Evolutionary conservation across 108 stramenopile genomes (phyloP).

Genomic region (Conticribra guillardii): DNA sequence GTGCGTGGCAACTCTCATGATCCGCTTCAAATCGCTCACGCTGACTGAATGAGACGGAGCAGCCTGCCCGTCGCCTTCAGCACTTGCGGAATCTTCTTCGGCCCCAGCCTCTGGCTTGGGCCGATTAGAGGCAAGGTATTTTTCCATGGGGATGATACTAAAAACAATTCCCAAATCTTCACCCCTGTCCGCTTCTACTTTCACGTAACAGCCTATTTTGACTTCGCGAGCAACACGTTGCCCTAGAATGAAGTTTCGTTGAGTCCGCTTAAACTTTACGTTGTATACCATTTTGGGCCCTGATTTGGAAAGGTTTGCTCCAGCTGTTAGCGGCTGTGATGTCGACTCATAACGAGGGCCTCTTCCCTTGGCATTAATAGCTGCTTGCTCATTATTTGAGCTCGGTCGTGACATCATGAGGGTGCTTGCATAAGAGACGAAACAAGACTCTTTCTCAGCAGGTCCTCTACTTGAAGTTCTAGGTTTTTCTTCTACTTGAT

Average conservation of each 20-base stretch:
- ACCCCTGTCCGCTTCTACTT: conserved; percentile 97
- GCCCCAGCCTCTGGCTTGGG: conserved; percentile 38
- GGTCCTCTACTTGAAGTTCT: conserved; percentile 16
- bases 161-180: conserved; percentile 96
- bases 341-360: conserved; percentile 2
- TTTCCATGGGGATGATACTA: conserved; percentile 66
- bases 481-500: conserved; percentile 18
- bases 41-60: conserved; percentile 23
- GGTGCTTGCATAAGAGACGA: conserved; percentile 26
- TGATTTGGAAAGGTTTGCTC: conserved; percentile 45
- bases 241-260: conserved; percentile 81
- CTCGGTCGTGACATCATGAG: conserved; percentile 29
- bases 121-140: conserved; percentile 53
- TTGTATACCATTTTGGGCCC: conserved; percentile 83
- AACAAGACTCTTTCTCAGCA: conserved; percentile 10
- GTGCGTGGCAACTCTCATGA: conserved; percentile 84
- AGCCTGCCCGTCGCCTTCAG: conserved; percentile 18
- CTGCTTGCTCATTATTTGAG: conserved; percentile 4
- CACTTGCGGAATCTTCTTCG: conserved; percentile 36
- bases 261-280: conserved; percentile 94
- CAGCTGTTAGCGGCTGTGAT: conserved; percentile 43
- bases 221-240: conserved; percentile 70
- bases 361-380: conserved; percentile 8
- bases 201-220: conserved; percentile 95
- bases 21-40: conserved; percentile 76